These are phyloP conservation scores for Wickerhamiella shivajii DNA, from an alignment of 805 yeast species.

Conservation along the genomic window DNA sequence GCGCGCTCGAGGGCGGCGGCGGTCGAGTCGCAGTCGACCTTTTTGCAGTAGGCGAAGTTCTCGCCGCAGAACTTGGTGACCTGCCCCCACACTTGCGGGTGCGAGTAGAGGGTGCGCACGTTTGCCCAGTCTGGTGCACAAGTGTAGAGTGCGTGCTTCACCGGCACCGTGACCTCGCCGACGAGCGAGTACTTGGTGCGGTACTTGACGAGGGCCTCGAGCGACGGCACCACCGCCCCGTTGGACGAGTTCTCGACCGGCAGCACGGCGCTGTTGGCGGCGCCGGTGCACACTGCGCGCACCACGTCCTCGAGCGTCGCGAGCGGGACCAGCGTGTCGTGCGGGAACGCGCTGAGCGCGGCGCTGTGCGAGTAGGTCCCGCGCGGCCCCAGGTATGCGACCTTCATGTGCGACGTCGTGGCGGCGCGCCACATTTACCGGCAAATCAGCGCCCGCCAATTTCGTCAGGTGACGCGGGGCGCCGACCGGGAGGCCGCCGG, in stretches of 20 bases:
- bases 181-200: constrained; percentile 19
- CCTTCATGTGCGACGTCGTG: constrained; percentile 10
- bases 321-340: constrained; percentile 16
- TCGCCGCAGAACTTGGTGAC: constrained; percentile 40
- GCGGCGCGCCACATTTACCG: too few species aligned
- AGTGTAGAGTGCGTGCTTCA: constrained; percentile 65
- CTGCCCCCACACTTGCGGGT: constrained; percentile 98
- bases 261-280: constrained; percentile 58
- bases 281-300: constrained; percentile 30
- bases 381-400: constrained; percentile 70
- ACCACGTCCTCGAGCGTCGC: constrained; percentile 42
- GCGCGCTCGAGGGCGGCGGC: constrained; percentile 71
- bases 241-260: constrained; percentile 93
- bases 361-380: constrained; percentile 92
- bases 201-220: constrained; percentile 55
- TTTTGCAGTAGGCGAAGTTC: constrained; percentile 28
- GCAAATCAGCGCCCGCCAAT: too few species aligned
- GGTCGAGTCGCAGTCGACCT: constrained; percentile 62
- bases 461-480: too few species aligned
- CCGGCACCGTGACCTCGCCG: constrained; percentile 70
- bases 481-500: too few species aligned
- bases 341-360: constrained; percentile 13
- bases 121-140: constrained; percentile 28
- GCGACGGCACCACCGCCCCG: constrained; percentile 80
- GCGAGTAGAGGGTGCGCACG: constrained; percentile 59